Evolutionary conservation across 352 stramenopile genomes (phyloP).

Genomic region (Lagenidium giganteum): DNA sequence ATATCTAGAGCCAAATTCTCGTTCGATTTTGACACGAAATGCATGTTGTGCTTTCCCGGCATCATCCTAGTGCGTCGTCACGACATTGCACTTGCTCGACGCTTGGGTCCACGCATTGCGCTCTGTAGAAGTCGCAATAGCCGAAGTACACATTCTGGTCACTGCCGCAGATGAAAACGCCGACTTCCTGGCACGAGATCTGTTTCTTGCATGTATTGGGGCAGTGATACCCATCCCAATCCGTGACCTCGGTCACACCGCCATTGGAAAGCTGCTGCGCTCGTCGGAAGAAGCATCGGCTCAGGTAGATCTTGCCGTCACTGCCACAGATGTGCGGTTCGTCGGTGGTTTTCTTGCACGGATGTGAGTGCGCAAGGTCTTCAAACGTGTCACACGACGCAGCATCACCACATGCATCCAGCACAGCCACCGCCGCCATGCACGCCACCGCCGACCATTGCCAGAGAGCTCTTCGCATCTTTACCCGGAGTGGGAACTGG

Average conservation of each 20-base stretch:
- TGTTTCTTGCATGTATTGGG: conserved; percentile 4
- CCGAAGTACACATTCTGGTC: conserved; percentile 16
- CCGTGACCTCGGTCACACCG: neutral
- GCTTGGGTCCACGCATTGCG: conserved; percentile 16
- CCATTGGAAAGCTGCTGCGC: conserved; percentile 6
- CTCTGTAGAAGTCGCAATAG: conserved; percentile 10
- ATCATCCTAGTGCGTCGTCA: too few relatives aligned
- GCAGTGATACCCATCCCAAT: conserved; percentile 9
- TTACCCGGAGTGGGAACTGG: too few relatives aligned
- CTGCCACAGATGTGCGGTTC: conserved; percentile 12
- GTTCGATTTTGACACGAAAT: too few relatives aligned
- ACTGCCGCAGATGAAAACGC: conserved; percentile 11
- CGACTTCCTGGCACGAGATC: conserved; percentile 13
- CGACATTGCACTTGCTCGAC: too few relatives aligned
- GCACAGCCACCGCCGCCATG: neutral
- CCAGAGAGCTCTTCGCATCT: neutral
- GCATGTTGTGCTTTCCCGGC: too few relatives aligned
- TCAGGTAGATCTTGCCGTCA: conserved; percentile 12
- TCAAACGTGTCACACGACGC: neutral
- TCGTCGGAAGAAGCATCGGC: conserved; percentile 9
- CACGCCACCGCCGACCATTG: too few relatives aligned
- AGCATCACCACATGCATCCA: neutral
- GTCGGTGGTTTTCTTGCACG: conserved; percentile 10
- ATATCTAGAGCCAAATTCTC: too few relatives aligned
- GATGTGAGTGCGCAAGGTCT: neutral